phyloP scores from a whole-genome alignment of 331 rosid species.

The Ulmus americana region DNA sequence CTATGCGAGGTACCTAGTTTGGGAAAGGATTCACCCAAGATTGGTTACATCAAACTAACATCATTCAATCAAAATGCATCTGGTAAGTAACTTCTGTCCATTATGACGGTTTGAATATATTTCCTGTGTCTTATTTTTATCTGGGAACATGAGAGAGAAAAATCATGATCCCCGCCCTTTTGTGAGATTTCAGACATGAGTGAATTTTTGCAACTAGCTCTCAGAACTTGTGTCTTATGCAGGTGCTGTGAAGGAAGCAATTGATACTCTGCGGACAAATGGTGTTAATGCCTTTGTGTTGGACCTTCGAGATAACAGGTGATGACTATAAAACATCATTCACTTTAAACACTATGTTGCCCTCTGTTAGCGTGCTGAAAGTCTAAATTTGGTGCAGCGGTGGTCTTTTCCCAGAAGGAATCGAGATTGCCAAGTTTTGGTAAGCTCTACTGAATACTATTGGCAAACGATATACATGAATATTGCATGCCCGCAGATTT shows the following conservation, averaged over 20 bases:
- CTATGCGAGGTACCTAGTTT: conserved; percentile 62
- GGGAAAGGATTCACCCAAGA: conserved; percentile 54
- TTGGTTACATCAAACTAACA: conserved; percentile 86
- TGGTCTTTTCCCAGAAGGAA: conserved; percentile 97
- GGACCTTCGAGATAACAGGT: conserved; percentile 99
- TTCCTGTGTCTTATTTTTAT: neutral
- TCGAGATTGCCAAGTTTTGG: conserved; percentile 95
- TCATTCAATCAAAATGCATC: conserved; percentile 84
- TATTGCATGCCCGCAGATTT: neutral
- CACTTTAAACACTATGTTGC: conserved; percentile 17
- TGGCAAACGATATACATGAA: neutral
- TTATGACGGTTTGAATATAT: neutral
- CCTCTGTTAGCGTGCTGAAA: conserved; percentile 38
- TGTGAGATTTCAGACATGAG: neutral
- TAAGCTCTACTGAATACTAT: conserved; percentile 36
- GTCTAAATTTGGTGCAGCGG: conserved; percentile 70
- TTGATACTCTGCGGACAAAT: conserved; percentile 58
- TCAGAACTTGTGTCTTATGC: conserved; percentile 28
- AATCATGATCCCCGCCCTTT: neutral
- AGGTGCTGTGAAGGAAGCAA: conserved; percentile 94
- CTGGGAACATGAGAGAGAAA: neutral
- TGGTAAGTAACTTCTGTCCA: conserved; percentile 40
- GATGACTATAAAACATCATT: conserved; percentile 24
- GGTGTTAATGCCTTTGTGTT: conserved; percentile 83
- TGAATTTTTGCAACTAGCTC: conserved; percentile 14